Evolutionary conservation across 768 basidiomycete species (phyloP), one percentile per base, ranked within the genome.

Genomic region (Suillus variegatus): DNA sequence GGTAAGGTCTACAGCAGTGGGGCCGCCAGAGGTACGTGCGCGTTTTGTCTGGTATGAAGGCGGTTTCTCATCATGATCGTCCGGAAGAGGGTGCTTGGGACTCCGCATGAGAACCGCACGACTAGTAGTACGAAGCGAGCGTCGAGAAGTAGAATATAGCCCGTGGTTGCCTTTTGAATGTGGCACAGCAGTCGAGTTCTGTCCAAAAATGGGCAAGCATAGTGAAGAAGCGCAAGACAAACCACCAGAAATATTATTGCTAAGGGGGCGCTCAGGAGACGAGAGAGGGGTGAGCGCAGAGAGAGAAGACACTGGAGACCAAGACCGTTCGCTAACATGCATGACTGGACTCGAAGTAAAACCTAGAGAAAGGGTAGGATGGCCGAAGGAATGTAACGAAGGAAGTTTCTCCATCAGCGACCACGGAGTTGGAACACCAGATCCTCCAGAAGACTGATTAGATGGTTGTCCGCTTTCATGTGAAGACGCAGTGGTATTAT

Each of bases 271-370:
- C 61, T 62, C 60, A 8, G 70, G 67, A 68, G 75, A 76, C 61
- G 75, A 72, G 32, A 77, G 62, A 13, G 76, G 63, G 12, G 73
- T 78, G 35, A 76, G 75, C 56, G 72, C 70, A 8, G 75, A 76
- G 52, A 74, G 58, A 63, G 70, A 68, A 9, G 76, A 76, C 4
- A 71, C 12, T 35, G 76, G 70, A 9, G 76, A 74, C 8, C 64
- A 57, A 38, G 61, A 72, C 61, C 55, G 69, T 20, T 61, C 67
- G 47, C 54, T 67, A 62, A 41, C 62, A 64, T 67, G 13, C 47
- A 60, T 41, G 2, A 41, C 56, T 46, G 61, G 58, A 54, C 46
- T 47, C 22, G 57, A 40, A 6, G 25, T 22, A 9, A 52, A 43
- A 41, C 61, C 60, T 43, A 65, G 60, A 13, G 61, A 43, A 14